Base-by-base conservation (phyloP, 345 rosid genomes). In the Cardiospermum halicacabum region DNA sequence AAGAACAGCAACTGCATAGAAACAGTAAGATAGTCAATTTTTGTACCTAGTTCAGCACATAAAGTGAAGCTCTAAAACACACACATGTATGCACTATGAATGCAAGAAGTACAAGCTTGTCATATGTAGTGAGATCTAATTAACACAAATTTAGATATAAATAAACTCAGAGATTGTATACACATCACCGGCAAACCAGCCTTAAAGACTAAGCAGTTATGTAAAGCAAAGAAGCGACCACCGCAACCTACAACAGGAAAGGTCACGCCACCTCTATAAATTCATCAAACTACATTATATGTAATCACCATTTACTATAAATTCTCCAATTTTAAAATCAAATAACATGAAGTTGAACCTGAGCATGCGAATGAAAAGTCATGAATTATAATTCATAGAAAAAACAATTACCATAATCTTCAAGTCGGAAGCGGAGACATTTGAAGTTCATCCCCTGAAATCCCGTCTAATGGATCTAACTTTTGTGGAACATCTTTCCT, bases 401-500 rank as follows among this genome's bases (percentile, higher is more conserved):
- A 6, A 64, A 45, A 60, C 7, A 12, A 22, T 48, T 11, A 53
- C 11, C 74, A 31, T 49, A 48, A 61, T 55, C 34, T 81, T 80
- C 51, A 84, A 57, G 85, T 85, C 2, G 90, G 90, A 54, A 87
- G 86, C 1, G 94, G 54, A 21, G 78, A 32, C 78, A 71, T 81
- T 62, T 76, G 76, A 54, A 70, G 68, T 72, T 84, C 80, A 43
- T 88, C 88, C 56, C 77, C 89, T 53, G 84, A 55, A 18, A 84
- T 63, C 66, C 78, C 86, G 8, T 81, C 72, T 28, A 85, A 43
- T 59, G 61, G 77, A 75, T 87, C 86, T 30, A 80, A 64, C 54
- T 81, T 82, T 40, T 75, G 57, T 51, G 78, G 60, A 47, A 88
- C 56, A 65, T 84, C 95, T 74, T 82, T 88, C 62, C 77, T 80